phyloP scores from a whole-genome alignment of 1,284 basidiomycete species.

The Boletus smithii region DNA sequence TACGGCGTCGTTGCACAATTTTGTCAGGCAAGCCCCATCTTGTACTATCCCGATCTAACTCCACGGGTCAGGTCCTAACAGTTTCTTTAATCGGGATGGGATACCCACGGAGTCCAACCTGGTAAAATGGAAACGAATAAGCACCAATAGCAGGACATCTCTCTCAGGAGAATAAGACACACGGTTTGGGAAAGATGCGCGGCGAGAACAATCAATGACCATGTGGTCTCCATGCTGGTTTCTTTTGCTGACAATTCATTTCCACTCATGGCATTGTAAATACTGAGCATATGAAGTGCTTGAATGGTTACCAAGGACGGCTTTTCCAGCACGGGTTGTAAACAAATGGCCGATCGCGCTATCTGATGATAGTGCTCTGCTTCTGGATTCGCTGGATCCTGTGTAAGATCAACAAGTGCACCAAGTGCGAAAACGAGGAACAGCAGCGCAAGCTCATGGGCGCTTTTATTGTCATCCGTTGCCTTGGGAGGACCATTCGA shows the following conservation, averaged over 20 bases:
- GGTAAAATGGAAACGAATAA: conserved; percentile 18
- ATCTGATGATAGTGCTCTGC: conserved; percentile 64
- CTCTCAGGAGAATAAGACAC: conserved; percentile 28
- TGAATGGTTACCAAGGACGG: conserved; percentile 65
- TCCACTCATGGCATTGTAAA: conserved; percentile 50
- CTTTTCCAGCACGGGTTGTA: conserved; percentile 62
- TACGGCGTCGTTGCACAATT: conserved; percentile 50
- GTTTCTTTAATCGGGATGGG: conserved; percentile 11
- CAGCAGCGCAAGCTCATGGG: conserved; percentile 56
- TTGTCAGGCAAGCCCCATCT: conserved; percentile 53
- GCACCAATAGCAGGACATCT: conserved; percentile 7
- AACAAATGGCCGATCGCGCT: conserved; percentile 53
- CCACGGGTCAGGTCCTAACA: conserved; percentile 16
- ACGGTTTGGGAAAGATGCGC: conserved; percentile 59
- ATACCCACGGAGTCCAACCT: conserved; percentile 59
- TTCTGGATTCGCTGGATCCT: conserved; percentile 36
- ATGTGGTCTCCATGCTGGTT: conserved; percentile 58
- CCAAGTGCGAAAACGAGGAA: conserved; percentile 64
- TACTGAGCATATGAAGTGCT: conserved; percentile 54
- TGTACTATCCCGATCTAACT: conserved; percentile 53
- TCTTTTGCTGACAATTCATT: conserved; percentile 37
- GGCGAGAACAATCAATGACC: conserved; percentile 55
- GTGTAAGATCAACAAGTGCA: conserved; percentile 46
- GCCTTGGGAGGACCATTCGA: conserved; percentile 25
- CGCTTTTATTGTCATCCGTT: conserved; percentile 36